Evolutionary conservation across 768 basidiomycete genomes (phyloP).

Genomic region (Suillus brevipes): DNA sequence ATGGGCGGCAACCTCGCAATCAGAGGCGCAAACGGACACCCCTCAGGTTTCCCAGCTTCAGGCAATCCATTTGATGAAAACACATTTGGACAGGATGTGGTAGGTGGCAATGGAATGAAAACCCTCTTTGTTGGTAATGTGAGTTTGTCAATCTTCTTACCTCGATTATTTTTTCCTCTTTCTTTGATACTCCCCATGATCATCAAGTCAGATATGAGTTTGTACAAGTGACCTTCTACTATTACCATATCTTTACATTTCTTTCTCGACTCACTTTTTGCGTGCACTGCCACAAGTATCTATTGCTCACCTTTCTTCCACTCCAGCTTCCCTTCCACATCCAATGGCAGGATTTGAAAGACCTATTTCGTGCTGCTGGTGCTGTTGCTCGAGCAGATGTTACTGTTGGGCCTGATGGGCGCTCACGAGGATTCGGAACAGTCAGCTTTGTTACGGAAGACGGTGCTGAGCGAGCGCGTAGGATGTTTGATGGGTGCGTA

Average conservation of each 20-base stretch:
- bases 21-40: neutral
- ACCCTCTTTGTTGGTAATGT: conserved; percentile 91
- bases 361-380: conserved; percentile 90
- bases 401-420: conserved; percentile 81
- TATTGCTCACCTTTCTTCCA: neutral
- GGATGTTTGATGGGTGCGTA: conserved; percentile 88
- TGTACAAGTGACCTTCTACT: neutral
- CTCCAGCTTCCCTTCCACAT: conserved; percentile 84
- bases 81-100: conserved; percentile 17
- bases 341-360: conserved; percentile 98
- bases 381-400: conserved; percentile 90
- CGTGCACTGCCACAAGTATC: neutral
- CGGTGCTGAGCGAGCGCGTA: conserved; percentile 83
- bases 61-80: neutral
- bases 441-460: conserved; percentile 81
- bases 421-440: conserved; percentile 91
- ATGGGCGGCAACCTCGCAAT: neutral
- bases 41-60: neutral
- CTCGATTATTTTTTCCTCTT: neutral
- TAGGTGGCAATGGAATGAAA: conserved; percentile 39
- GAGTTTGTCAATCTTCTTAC: conserved; percentile 32
- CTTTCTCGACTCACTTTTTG: neutral
- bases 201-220: neutral
- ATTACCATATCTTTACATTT: neutral
- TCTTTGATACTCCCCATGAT: conserved; percentile 2